Evolutionary conservation across 2,329 filamentous ascomycete species (phyloP).

Genomic region (Colletotrichum siamense): DNA sequence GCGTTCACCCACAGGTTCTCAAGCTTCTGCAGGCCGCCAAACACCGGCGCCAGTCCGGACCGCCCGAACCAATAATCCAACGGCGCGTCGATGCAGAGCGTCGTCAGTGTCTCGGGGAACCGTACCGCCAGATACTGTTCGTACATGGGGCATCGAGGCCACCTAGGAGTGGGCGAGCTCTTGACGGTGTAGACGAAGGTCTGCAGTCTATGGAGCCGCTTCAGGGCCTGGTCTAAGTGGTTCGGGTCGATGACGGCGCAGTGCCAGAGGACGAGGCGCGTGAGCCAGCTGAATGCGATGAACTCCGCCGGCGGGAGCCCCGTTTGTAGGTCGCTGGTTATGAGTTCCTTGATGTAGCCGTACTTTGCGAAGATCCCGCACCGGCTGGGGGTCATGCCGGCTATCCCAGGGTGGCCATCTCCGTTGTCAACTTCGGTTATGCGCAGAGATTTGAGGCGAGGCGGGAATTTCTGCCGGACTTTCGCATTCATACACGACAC

Average conservation of each 20-base stretch:
- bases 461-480: accelerated
- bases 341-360: not conserved
- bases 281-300: not conserved
- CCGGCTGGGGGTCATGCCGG: not conserved
- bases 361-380: not conserved
- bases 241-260: not conserved
- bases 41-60: not conserved
- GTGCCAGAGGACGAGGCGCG: not conserved
- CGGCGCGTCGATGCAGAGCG: not conserved
- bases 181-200: not conserved
- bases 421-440: not conserved
- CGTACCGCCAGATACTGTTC: not conserved
- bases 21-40: not conserved
- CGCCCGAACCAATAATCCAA: not conserved
- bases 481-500: not conserved
- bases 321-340: not conserved
- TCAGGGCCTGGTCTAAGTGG: not conserved
- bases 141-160: too few relatives aligned
- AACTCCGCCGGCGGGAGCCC: not conserved
- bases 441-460: accelerated
- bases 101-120: not conserved
- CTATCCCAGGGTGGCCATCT: not conserved
- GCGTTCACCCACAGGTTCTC: not conserved
- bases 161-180: too few relatives aligned
- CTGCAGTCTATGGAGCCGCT: not conserved